A percentile compares a stretch with the other conserved stretches of the same genome.
Evolutionary conservation across 164 flowering plant genomes (phyloP).

Genomic region (Vitis riparia): DNA sequence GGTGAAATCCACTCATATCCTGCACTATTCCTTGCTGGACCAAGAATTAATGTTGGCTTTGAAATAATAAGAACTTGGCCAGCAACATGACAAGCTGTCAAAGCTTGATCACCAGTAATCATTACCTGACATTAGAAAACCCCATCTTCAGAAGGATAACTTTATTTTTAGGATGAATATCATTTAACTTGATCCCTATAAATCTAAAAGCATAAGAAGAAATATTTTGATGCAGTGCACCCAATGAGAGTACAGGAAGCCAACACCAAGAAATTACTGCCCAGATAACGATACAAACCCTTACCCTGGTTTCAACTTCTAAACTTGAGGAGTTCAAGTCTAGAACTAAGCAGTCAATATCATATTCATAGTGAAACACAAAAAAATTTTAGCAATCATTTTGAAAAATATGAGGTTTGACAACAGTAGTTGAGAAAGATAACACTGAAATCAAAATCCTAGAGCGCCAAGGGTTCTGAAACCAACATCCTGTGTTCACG

Average conservation of each 20-base stretch:
- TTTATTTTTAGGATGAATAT: too few species aligned
- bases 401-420: too few species aligned
- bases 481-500: too few species aligned
- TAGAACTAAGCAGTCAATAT: not conserved
- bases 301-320: not conserved
- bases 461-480: too few species aligned
- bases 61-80: constrained; percentile 90
- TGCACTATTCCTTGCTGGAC: constrained; percentile 33
- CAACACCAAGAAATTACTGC: constrained; percentile 3
- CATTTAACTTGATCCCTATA: not conserved
- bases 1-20: constrained; percentile 87
- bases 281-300: not conserved
- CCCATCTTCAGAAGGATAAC: not conserved
- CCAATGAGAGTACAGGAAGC: not conserved
- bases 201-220: not conserved
- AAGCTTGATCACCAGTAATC: constrained; percentile 99
- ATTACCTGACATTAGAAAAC: constrained; percentile 52
- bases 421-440: too few species aligned
- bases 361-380: too few species aligned
- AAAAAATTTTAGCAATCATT: too few species aligned
- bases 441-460: too few species aligned
- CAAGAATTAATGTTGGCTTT: constrained; percentile 73
- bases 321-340: too few species aligned
- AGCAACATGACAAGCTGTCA: constrained; percentile 98
- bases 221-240: not conserved